These are phyloP conservation scores for Phytophthora idaei DNA, from an alignment of 352 stramenopile species.

Conservation along the genomic window DNA sequence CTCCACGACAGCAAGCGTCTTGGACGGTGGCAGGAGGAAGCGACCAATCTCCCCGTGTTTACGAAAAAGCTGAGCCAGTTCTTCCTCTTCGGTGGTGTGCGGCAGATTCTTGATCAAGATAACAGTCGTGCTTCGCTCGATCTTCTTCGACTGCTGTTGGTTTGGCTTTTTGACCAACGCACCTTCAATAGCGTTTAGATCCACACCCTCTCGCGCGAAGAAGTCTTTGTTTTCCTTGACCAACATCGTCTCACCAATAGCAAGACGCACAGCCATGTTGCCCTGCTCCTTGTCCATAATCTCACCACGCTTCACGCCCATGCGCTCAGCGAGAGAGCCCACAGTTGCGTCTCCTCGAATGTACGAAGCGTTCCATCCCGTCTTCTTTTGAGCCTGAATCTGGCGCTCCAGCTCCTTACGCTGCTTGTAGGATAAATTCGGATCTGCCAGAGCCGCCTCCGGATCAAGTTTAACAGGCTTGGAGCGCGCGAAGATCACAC, in stretches of 20 bases:
- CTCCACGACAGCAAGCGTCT: constrained; percentile 96
- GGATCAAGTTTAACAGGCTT: constrained; percentile 72
- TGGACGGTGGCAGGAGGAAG: constrained; percentile 93
- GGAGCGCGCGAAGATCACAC: constrained; percentile 91
- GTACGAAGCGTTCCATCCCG: constrained; percentile 96
- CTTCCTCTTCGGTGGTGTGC: constrained; percentile 92
- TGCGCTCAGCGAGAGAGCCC: constrained; percentile 77
- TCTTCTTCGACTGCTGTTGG: constrained; percentile 54
- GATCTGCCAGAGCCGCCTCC: constrained; percentile 59
- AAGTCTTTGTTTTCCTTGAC: constrained; percentile 98
- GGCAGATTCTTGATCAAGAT: constrained; percentile 99
- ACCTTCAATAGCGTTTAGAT: constrained; percentile 94
- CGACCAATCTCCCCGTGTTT: constrained; percentile 87
- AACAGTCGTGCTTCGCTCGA: constrained; percentile 93
- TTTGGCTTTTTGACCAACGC: constrained; percentile 64
- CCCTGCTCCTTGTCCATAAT: constrained; percentile 95
- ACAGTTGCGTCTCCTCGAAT: constrained; percentile 80
- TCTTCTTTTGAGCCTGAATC: constrained; percentile 74
- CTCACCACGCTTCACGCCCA: constrained; percentile 93
- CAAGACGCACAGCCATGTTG: constrained; percentile 97
- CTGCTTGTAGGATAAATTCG: constrained; percentile 88
- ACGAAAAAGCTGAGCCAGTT: constrained; percentile 96
- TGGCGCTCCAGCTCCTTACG: constrained; percentile 92
- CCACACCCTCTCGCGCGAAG: constrained; percentile 94
- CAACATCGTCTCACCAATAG: constrained; percentile 97